Evolutionary conservation across 225 moss, liverwort and hornwort species (phyloP).

Genomic region (Rhytidiadelphus loreus): DNA sequence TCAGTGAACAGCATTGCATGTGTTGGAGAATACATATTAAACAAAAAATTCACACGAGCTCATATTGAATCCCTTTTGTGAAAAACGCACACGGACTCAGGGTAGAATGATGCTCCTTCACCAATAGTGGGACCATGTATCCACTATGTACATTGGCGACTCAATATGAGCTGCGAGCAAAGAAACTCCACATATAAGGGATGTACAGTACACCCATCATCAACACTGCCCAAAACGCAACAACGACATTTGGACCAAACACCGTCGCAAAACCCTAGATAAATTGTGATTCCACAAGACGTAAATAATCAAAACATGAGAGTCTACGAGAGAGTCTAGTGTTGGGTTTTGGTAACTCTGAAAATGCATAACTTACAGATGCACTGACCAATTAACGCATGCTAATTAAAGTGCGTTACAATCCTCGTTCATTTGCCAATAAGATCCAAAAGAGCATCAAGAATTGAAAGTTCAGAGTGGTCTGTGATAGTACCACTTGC

Average conservation of each 20-base stretch:
- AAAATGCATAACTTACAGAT: too few species aligned
- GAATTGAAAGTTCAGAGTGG: background rate
- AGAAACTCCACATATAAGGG: background rate
- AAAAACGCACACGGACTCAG: background rate
- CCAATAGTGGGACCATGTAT: background rate
- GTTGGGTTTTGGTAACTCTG: background rate
- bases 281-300: background rate
- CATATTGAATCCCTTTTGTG: background rate
- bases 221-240: background rate
- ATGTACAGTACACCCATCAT: background rate
- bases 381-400: background rate
- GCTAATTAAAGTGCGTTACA: background rate
- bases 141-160: background rate
- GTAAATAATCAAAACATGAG: background rate
- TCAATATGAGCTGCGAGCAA: background rate
- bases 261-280: background rate
- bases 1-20: background rate
- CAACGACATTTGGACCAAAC: background rate
- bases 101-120: background rate
- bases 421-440: background rate
- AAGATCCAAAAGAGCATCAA: background rate
- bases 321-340: background rate
- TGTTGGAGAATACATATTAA: background rate
- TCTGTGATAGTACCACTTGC: background rate
- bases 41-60: background rate